A percentile compares a stretch with the other conserved stretches of the same genome.
phyloP scores from a whole-genome alignment of 192 early-diverging fungal species.

The Backusella luteola region DNA sequence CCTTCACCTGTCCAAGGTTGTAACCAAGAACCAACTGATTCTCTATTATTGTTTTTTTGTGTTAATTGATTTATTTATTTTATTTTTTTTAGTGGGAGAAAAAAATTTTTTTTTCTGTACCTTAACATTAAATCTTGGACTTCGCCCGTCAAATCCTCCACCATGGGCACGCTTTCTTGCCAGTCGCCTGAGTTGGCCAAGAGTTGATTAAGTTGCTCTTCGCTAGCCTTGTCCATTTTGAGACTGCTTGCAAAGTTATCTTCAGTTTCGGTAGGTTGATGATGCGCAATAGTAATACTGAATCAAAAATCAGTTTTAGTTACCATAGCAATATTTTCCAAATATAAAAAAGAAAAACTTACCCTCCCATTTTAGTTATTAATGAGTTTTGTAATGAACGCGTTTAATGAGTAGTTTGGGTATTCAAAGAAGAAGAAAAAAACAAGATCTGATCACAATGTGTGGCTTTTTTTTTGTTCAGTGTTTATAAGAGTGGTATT shows the following conservation, averaged over 20 bases:
- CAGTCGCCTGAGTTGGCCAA: conserved; percentile 7
- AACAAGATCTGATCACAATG: neutral
- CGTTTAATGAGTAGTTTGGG: neutral
- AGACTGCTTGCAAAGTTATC: conserved; percentile 5
- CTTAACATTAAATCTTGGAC: conserved; percentile 34
- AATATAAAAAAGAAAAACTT: neutral
- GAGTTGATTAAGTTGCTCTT: conserved; percentile 14
- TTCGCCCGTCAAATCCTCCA: conserved; percentile 36
- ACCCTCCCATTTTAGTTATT: neutral
- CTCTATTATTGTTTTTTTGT: conserved; percentile 14
- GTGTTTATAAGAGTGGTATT: neutral
- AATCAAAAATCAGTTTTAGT: neutral
- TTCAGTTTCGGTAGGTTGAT: neutral
- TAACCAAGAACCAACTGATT: conserved; percentile 33
- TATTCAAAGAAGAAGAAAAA: conserved; percentile 1
- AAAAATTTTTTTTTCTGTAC: conserved; percentile 15
- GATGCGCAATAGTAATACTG: conserved; percentile 25
- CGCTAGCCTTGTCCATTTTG: neutral
- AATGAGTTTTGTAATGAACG: neutral
- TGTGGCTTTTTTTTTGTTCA: neutral
- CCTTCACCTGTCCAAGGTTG: conserved; percentile 13
- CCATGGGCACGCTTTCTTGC: conserved; percentile 19
- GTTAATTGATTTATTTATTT: neutral
- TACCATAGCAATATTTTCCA: neutral
- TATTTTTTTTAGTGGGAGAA: neutral